Conservation (phyloP, 257 asterid genomes). For the Vinca minor region DNA sequence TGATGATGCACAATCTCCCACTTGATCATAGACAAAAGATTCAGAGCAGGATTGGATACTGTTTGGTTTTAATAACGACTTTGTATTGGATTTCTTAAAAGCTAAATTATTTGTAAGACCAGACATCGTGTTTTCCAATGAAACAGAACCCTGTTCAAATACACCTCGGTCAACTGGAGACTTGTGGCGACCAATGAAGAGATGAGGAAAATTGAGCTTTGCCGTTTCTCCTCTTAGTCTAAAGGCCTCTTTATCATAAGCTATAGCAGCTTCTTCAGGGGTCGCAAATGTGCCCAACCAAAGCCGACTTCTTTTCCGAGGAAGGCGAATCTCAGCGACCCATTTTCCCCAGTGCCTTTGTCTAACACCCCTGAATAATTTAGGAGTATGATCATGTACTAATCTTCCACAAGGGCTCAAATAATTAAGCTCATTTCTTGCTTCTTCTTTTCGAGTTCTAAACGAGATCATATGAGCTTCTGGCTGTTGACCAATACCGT, state of each 20-base stretch:
- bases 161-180: too few relatives aligned
- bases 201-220: constrained; percentile 36
- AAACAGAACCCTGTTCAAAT: too few relatives aligned
- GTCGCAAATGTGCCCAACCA: constrained; percentile 47
- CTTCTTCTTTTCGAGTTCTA: background rate
- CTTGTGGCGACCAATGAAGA: constrained; percentile 10
- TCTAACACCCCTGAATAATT: constrained; percentile 41
- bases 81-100: too few relatives aligned
- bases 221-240: constrained; percentile 38
- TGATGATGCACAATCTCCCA: too few relatives aligned
- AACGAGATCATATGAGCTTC: constrained; percentile 31
- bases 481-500: too few relatives aligned
- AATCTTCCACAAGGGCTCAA: background rate
- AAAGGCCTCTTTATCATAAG: constrained; percentile 46
- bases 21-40: too few relatives aligned
- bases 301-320: constrained; percentile 35
- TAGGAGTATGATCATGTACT: too few relatives aligned
- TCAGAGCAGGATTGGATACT: too few relatives aligned
- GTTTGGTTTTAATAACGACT: too few relatives aligned
- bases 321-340: constrained; percentile 54
- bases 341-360: constrained; percentile 57
- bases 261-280: constrained; percentile 44
- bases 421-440: constrained; percentile 4
- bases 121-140: too few relatives aligned
- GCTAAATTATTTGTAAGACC: too few relatives aligned